Conservation (phyloP, 225 moss, liverwort and hornwort species). For the Pleurozium schreberi region DNA sequence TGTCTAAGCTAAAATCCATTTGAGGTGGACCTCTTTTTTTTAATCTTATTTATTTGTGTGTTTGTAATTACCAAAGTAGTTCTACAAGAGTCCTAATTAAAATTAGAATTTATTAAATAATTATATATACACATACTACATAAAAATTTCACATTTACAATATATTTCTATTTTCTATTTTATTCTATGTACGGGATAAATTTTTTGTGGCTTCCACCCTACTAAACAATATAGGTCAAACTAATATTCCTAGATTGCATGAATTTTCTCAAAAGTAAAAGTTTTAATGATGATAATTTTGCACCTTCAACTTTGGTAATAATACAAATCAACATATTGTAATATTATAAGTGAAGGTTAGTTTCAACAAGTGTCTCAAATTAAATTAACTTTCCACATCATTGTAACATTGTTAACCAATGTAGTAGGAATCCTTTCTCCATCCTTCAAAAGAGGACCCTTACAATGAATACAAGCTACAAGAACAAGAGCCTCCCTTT, state of each 20-base stretch:
- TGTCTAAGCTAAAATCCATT: too few species aligned
- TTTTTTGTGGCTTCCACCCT: fast-evolving
- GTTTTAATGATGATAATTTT: background rate
- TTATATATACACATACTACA: too few species aligned
- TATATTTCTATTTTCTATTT: background rate
- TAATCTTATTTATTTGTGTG: too few species aligned
- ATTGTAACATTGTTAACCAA: too few species aligned
- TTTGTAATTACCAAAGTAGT: too few species aligned
- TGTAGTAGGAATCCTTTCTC: too few species aligned
- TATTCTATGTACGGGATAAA: background rate
- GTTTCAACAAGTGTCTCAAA: background rate
- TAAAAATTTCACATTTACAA: too few species aligned
- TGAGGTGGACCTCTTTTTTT: too few species aligned
- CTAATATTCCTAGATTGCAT: background rate
- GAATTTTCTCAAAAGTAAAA: background rate
- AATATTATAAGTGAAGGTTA: fast-evolving
- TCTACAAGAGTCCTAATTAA: too few species aligned
- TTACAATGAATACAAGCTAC: too few species aligned
- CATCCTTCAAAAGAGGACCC: too few species aligned
- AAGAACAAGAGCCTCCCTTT: fast-evolving
- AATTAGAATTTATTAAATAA: too few species aligned
- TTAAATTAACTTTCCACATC: background rate
- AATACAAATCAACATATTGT: background rate
- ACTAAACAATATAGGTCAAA: background rate
- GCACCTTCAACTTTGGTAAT: background rate